phyloP scores from a whole-genome alignment of 441 rosid species.

The Manihot esculenta region DNA sequence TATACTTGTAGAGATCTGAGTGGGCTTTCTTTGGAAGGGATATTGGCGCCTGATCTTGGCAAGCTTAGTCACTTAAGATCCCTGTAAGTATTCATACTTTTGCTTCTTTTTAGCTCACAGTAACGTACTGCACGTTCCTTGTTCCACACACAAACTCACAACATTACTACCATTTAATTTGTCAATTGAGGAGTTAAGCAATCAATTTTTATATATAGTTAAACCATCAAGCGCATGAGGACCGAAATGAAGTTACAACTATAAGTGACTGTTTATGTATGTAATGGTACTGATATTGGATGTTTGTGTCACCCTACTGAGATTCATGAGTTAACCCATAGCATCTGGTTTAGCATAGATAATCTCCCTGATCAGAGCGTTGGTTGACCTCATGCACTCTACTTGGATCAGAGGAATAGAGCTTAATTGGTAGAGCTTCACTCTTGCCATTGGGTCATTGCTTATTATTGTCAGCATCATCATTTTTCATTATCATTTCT shows the following conservation, averaged over 20 bases:
- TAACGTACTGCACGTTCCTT: neutral
- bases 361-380: no score
- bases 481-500: neutral
- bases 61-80: slow-evolving; percentile 60
- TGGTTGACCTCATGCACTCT: no score
- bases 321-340: neutral
- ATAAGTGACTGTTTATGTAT: neutral
- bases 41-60: slow-evolving; percentile 64
- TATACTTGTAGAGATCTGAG: slow-evolving; percentile 58
- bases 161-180: neutral
- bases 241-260: neutral
- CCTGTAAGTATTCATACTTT: slow-evolving; percentile 55
- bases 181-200: neutral
- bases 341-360: neutral
- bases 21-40: slow-evolving; percentile 63
- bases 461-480: neutral
- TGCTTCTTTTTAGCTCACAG: neutral
- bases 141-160: neutral
- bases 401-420: no score
- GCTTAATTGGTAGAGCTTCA: no score
- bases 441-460: no score
- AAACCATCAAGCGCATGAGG: neutral
- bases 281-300: neutral
- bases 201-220: neutral
- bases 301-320: slow-evolving; percentile 8